Base-by-base conservation (phyloP, 2,329 filamentous ascomycete species). In the Cercospora zeina region DNA sequence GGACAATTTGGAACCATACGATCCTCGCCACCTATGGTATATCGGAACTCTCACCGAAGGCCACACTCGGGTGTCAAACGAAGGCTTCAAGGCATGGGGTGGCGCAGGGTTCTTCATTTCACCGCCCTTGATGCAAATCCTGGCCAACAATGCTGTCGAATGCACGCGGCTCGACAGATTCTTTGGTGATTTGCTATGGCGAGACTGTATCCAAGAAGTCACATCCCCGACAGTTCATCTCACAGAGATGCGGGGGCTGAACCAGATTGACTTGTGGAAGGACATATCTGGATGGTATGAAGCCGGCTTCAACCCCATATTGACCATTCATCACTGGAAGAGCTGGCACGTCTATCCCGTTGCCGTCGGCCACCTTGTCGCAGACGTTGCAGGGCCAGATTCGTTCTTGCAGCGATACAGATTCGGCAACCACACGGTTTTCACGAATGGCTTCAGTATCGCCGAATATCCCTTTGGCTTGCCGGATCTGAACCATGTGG, bases 251-350 rank as follows among this genome's bases (percentile, higher is more conserved):
- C 64, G 60, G 21, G 70, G 70, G 2, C 61, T 72, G 31, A 65
- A 72, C 51, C 70, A 72, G 62, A 65, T 71, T 19, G 70, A 72
- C 61, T 19, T 72, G 51, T 70, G 68, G 66, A 62, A 63, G 10
- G 68, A 69, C 54, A 45, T 70, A 7, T 68, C 67, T 21, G 70
- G 70, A 14, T 72, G 67, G 67, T 72, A 71, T 54, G 70, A 72
- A 59, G 66, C 69, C 19, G 69, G 68, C 21, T 66, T 65, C 49
- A 61, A 36, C 10, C 66, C 66, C 3, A 59, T 71, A 16, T 61
- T 70, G n/a, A 70, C 66, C 2, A 59, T 72, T 7, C 70, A 72
- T 58, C 70, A 72, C 61, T 72, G 68, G 69, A 71, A 72, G 54
- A 69, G 66, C 49, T 71, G 69, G 69, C 68, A 71, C 59, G 63